phyloP scores from a whole-genome alignment of 441 rosid genomes.

The Daphne laureola region DNA sequence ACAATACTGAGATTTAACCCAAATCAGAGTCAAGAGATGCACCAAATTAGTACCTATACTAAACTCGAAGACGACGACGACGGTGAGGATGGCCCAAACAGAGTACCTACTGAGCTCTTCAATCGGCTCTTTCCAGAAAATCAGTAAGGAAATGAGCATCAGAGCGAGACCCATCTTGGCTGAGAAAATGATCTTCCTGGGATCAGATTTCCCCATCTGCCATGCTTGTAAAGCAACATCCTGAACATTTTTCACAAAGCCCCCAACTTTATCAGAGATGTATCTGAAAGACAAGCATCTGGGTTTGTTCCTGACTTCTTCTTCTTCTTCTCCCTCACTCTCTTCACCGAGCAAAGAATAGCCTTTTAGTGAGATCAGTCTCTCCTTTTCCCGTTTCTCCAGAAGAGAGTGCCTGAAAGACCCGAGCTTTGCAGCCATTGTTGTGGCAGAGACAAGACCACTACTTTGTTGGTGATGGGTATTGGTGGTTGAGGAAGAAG shows the following conservation, averaged over 20 bases:
- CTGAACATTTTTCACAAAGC: slow-evolving; percentile 14
- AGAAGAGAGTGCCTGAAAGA: slow-evolving; percentile 32
- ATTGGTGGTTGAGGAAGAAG: no score
- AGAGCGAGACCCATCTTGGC: slow-evolving; percentile 62
- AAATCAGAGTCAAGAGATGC: background rate
- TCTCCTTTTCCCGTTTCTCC: slow-evolving; percentile 36
- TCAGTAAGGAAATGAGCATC: slow-evolving; percentile 40
- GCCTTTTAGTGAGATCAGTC: slow-evolving; percentile 32
- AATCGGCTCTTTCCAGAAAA: slow-evolving; percentile 44
- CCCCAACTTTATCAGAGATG: slow-evolving; percentile 15
- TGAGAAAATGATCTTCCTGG: slow-evolving; percentile 61
- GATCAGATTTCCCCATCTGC: slow-evolving; percentile 58
- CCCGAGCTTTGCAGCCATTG: slow-evolving; percentile 46
- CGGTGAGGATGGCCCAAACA: slow-evolving; percentile 76
- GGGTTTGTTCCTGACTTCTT: background rate
- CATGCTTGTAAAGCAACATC: slow-evolving; percentile 34
- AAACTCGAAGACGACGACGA: slow-evolving; percentile 66
- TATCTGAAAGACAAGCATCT: slow-evolving; percentile 26
- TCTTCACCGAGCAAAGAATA: slow-evolving; percentile 27
- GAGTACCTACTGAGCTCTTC: slow-evolving; percentile 46
- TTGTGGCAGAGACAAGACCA: background rate
- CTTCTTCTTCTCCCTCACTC: slow-evolving; percentile 14
- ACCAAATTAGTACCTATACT: slow-evolving; percentile 37
- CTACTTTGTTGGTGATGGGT: no score
- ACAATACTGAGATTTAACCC: no score